These are phyloP conservation scores for Hemisphaericaspora xylofermentans DNA, from an alignment of 1,139 yeast species.

Conservation along the genomic window DNA sequence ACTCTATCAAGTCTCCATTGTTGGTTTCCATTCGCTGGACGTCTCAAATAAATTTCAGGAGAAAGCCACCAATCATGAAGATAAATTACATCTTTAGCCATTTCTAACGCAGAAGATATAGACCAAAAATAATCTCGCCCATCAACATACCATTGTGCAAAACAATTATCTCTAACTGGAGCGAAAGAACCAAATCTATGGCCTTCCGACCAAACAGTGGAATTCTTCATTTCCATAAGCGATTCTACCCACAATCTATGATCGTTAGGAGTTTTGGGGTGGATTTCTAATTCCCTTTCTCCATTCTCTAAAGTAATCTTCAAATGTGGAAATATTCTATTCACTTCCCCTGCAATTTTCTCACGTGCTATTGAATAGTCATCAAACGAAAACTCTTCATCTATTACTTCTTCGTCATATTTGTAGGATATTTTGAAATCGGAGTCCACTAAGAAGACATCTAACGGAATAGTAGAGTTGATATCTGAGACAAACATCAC, in stretches of 20 bases:
- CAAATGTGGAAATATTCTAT: constrained; percentile 40
- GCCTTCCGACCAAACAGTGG: constrained; percentile 67
- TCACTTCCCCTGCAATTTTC: constrained; percentile 21
- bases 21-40: constrained; percentile 95
- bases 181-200: constrained; percentile 90
- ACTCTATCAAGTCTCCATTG: constrained; percentile 90
- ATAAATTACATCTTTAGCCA: constrained; percentile 92
- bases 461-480: constrained; percentile 82
- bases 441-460: constrained; percentile 82
- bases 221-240: constrained; percentile 64
- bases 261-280: constrained; percentile 71
- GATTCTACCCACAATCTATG: constrained; percentile 77
- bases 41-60: constrained; percentile 86
- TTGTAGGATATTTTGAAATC: constrained; percentile 57
- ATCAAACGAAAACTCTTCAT: constrained; percentile 44
- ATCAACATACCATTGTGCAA: constrained; percentile 97
- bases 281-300: constrained; percentile 73
- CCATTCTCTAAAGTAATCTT: constrained; percentile 72
- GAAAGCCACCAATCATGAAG: constrained; percentile 99
- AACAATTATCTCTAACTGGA: constrained; percentile 80
- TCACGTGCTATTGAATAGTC: constrained; percentile 33
- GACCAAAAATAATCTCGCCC: constrained; percentile 98
- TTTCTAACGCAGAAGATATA: constrained; percentile 82
- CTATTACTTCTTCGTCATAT: constrained; percentile 30
- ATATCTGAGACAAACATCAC: constrained; percentile 84